Evolutionary conservation across 2,329 filamentous ascomycete genomes (phyloP), one percentile per base, ranked within the genome.

Genomic region (Colletotrichum tropicale): DNA sequence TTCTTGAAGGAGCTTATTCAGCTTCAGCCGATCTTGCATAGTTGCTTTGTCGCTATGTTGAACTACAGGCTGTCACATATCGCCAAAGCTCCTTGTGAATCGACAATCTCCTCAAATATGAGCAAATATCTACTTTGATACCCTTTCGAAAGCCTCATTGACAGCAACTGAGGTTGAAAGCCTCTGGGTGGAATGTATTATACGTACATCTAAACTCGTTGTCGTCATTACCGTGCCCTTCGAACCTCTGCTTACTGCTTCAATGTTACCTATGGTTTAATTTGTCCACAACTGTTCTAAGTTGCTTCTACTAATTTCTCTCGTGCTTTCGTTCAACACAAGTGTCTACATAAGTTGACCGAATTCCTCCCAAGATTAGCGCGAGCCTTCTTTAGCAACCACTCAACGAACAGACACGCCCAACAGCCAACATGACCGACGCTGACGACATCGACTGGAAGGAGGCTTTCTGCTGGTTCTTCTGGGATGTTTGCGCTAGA

Each of bases 401-500:
- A 58, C 55, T 21, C 83, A 8, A 56, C 48, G 9, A 16, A 30
- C 18, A 18, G 9, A 28, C 13, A 16, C 55, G 8, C 55, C 55
- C 13, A n/a, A 0, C 15, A n/a, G 13, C 18, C 21, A 66, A 18
- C 8, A 66, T 66, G 64, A n/a, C 15, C 24, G 26, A 48, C n/a
- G 26, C 34, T 28, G 43, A 43, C 21, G 26, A 52, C 13, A 52
- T 66, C 34, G 24, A 66, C 64, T 66, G 64, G 64, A 66, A 66
- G 26, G 64, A 66, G 32, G 43, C 64, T 10, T 66, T 66, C 28
- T 66, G 28, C 8, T 52, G 34, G 30, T 66, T 66, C 64, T 66
- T 32, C 34, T 66, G 64, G 64, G 64, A 66, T 28, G n/a, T 66
- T 8, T 24, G 34, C 6, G 64, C 24, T n/a, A 28, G 6, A 21